Percentiles rank a stretch among this genome's conserved stretches.
Evolutionary conservation across 2,329 filamentous ascomycete genomes (phyloP).

Genomic region (Gaeumannomyces tritici): DNA sequence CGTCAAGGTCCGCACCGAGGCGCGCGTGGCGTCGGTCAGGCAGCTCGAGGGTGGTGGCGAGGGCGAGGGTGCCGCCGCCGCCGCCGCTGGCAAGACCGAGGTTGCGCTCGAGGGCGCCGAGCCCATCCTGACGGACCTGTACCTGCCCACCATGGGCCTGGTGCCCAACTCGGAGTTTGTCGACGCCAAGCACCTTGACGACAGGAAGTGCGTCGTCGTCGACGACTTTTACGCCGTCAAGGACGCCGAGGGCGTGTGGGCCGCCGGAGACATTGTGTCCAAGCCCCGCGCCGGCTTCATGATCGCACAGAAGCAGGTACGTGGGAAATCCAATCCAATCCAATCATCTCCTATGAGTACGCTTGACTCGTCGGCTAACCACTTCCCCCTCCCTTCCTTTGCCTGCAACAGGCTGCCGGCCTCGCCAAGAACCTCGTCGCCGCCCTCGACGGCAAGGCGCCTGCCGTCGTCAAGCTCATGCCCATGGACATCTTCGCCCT

Average conservation of each 20-base stretch:
- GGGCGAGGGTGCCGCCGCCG: constrained; percentile 39
- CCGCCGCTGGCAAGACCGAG: constrained; percentile 38
- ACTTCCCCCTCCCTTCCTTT: too few species aligned
- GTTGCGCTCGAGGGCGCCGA: constrained; percentile 34
- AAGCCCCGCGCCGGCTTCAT: constrained; percentile 35
- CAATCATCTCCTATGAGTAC: too few species aligned
- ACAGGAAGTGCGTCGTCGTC: constrained; percentile 33
- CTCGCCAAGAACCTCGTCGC: constrained; percentile 45
- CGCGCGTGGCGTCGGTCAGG: constrained; percentile 27
- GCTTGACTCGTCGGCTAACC: too few species aligned
- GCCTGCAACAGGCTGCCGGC: constrained; percentile 27
- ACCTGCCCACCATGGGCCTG: constrained; percentile 44
- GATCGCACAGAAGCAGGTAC: constrained; percentile 37
- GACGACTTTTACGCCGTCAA: constrained; percentile 41
- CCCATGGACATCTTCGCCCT: constrained; percentile 39
- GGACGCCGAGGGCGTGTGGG: constrained; percentile 37
- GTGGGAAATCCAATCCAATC: too few species aligned
- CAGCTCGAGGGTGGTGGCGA: constrained; percentile 30
- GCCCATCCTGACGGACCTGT: constrained; percentile 37
- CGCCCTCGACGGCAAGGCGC: constrained; percentile 31
- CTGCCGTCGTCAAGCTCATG: constrained; percentile 33
- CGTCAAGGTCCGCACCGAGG: constrained; percentile 34
- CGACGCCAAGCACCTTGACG: constrained; percentile 31
- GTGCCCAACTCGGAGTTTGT: constrained; percentile 46
- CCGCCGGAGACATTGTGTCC: constrained; percentile 42